Evolutionary conservation across 2,329 filamentous ascomycete species (phyloP), one percentile per base, ranked within the genome.

Genomic region (Cladosporium cucumerinum): DNA sequence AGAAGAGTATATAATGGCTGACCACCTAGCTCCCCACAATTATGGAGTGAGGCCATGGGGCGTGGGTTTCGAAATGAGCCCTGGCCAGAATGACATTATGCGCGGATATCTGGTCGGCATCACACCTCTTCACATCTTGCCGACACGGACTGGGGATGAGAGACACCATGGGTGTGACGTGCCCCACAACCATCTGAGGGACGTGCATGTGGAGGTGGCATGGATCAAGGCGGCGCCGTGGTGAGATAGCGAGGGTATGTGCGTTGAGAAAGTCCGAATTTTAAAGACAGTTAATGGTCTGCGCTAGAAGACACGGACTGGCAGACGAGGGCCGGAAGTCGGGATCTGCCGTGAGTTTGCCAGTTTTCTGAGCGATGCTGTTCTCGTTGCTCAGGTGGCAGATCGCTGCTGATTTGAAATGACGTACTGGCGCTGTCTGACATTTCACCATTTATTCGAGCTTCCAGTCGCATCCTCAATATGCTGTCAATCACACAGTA

Each of bases 1-100:
- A 30, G 25, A 55, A 51, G 32, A 46, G 60, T 62, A 62, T 62
- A 62, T 62, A 62, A 62, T 30, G 49, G 49, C 32, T 55, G 60
- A 62, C 60, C 60, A 62, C 60, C 49, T 62, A 55, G 34, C 60
- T 62, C 60, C 49, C 60, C 60, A 62, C 60, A 62, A 62, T 62
- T 62, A 62, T 34, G 60, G 60, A 62, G 60, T 62, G 60, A 62
- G 60, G 60, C 49, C 60, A 61, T 62, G 60, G 60, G 60, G 60
- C 60, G 60, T 62, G 60, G 60, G 60, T 55, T 62, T 62, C 49
- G 60, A 62, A 62, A 62, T 30, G 49, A 43, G 60, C 60, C 60
- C 49, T 62, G 49, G 36, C 49, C 60, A 62, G 60, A 36, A 62
- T 62, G 60, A 62, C 49, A 62, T 62, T 52, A 61, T 54, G 48